phyloP scores from a whole-genome alignment of 495 filamentous ascomycete genomes.

The Annulohypoxylon bovei region DNA sequence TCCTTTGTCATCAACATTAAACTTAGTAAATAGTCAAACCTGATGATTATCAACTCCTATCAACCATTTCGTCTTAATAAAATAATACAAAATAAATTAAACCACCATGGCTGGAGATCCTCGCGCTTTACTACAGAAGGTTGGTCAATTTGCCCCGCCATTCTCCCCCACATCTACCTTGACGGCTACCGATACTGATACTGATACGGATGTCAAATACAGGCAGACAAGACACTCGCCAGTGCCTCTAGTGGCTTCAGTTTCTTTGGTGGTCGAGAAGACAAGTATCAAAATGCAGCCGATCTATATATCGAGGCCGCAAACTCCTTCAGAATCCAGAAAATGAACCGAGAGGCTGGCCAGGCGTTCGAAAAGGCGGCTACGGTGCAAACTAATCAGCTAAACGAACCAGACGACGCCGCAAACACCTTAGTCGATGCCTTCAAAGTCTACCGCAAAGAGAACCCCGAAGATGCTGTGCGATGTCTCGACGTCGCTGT shows the following conservation, averaged over 20 bases:
- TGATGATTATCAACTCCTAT: constrained; percentile 6
- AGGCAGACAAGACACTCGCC: constrained; percentile 83
- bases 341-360: constrained; percentile 81
- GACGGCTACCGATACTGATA: constrained; percentile 39
- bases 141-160: constrained; percentile 44
- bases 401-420: constrained; percentile 89
- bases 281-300: constrained; percentile 86
- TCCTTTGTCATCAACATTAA: constrained; percentile 31
- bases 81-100: constrained; percentile 20
- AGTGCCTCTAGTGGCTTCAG: constrained; percentile 73
- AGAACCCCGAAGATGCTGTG: constrained; percentile 79
- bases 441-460: constrained; percentile 72
- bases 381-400: constrained; percentile 73
- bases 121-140: constrained; percentile 58
- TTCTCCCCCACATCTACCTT: constrained; percentile 34
- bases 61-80: constrained; percentile 6
- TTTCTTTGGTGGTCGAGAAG: constrained; percentile 80
- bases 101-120: constrained; percentile 58
- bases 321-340: constrained; percentile 81
- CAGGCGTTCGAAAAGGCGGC: constrained; percentile 83
- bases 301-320: constrained; percentile 83
- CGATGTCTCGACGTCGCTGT: constrained; percentile 79
- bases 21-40: constrained; percentile 5
- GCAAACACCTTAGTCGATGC: constrained; percentile 77
- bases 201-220: constrained; percentile 44